These are phyloP conservation scores for Metrosideros polymorpha DNA, from an alignment of 441 rosid genomes.

Conservation along the genomic window DNA sequence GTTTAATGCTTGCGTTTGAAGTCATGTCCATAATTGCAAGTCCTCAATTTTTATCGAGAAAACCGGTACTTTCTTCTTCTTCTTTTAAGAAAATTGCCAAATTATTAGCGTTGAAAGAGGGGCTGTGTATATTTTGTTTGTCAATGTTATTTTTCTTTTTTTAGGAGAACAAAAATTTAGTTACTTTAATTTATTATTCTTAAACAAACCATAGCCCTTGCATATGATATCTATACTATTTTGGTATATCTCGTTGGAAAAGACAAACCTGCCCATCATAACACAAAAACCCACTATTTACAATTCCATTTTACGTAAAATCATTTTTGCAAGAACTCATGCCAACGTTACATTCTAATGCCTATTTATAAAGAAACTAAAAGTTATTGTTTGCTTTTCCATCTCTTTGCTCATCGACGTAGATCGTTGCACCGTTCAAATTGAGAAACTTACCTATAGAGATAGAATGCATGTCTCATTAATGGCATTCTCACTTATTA, in stretches of 20 bases:
- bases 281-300: background rate
- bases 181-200: rapidly evolving
- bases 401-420: background rate
- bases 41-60: background rate
- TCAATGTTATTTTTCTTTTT: background rate
- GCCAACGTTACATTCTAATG: background rate
- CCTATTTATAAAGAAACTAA: too few species aligned
- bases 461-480: background rate
- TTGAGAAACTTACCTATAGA: too few species aligned
- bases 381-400: background rate
- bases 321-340: background rate
- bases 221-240: background rate
- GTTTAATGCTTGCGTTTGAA: background rate
- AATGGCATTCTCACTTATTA: too few species aligned
- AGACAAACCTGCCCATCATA: background rate
- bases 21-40: background rate
- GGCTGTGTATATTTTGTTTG: background rate
- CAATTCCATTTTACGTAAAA: background rate
- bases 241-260: background rate
- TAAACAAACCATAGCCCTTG: background rate
- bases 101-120: background rate
- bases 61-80: background rate
- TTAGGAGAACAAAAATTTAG: background rate
- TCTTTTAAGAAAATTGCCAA: background rate
- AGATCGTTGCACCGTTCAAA: background rate